Evolutionary conservation across 257 asterid genomes (phyloP), one percentile per base, ranked within the genome.

Genomic region (Orobanche coerulescens): DNA sequence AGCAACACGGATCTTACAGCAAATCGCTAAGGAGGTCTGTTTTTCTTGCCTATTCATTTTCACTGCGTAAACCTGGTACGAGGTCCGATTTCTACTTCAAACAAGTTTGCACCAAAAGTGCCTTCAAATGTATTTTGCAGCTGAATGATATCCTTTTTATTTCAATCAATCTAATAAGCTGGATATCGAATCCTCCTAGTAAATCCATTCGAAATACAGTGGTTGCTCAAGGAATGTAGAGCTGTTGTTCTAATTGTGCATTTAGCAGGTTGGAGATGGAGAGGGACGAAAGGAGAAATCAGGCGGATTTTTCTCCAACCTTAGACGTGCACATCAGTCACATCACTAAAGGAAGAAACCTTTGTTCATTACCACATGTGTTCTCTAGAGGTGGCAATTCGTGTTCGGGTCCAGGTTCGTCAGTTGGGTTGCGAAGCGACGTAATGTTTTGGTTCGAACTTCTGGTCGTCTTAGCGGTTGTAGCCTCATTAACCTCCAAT

Each of bases 1-100:
- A 61, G 77, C 81, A 44, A 78, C 76, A 24, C 86, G 77, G 68
- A 69, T 72, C 64, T 67, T 86, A 61, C 77, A 72, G 74, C 76
- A 70, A 68, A 67, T 83, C 39, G 48, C 76, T 0, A 77, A 81
- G 74, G 92, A 86, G 95, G 92, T 84, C 61, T n/a, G n/a, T n/a
- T 36, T 0, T 6, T 16, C 14, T 30, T 54, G 23, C 25, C 31
- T 54, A 7, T 28, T 6, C 13, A n/a, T 28, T 53, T 26, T 25
- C 6, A 53, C 58, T 28, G 18, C 20, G 42, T 1, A 34, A 39
- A 43, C 62, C 50, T 49, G 57, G 47, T n/a, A n/a, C n/a, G n/a
- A n/a, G n/a, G n/a, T n/a, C n/a, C n/a, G n/a, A n/a, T n/a, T n/a
- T 50, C 24, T 23, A 1, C 58, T 23, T 23, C 13, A 50, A 13